Base-by-base conservation (phyloP, 257 asterid species). In the Nemophila menziesii region DNA sequence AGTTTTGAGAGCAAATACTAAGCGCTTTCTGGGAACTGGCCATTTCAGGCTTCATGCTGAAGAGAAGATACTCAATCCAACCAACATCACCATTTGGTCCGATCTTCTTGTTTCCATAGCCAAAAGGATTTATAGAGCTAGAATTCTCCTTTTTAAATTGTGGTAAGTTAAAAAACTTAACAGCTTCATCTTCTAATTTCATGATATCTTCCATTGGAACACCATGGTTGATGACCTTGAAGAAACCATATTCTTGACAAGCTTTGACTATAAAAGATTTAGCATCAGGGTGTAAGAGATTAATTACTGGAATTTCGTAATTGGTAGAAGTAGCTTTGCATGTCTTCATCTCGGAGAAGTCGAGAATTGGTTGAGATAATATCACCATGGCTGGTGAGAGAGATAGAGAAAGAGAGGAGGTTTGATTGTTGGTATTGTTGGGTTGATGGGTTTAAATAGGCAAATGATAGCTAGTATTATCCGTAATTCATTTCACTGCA, bases 41-140 rank as follows among this genome's bases (percentile, higher is more conserved):
- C n/a, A n/a, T n/a, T n/a, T n/a, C 42, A 36, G 79, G 61, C 48
- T 78, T 51, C 7, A 83, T 68, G 56, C 73, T 81, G 9, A 82
- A 47, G 12, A 82, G 72, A 48, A 82, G 42, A 40, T 78, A 82
- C 42, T 82, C 92, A 8, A 82, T 86, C 43, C 79, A 86, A 8
- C 84, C 95, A 54, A 60, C 69, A 43, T 85, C 95, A 0, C 95
- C 95, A 52, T 85, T 67, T 54, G 46, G 50, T 0, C 95, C 95
- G 48, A 85, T 85, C 36, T 71, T 75, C 68, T 75, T 85, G 51
- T 72, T 70, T 1, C 93, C 95, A 37, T 85, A 85, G 0, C 95
- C 95, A 22, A 78, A 80, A 0, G 95, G 92, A 38, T 39, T 33
- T 0, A 92, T 58, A 0, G 78, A 70, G 14, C 77, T 75, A 33